These are phyloP conservation scores for Ustilago nuda DNA, from an alignment of 1,284 basidiomycete species.

Conservation along the genomic window DNA sequence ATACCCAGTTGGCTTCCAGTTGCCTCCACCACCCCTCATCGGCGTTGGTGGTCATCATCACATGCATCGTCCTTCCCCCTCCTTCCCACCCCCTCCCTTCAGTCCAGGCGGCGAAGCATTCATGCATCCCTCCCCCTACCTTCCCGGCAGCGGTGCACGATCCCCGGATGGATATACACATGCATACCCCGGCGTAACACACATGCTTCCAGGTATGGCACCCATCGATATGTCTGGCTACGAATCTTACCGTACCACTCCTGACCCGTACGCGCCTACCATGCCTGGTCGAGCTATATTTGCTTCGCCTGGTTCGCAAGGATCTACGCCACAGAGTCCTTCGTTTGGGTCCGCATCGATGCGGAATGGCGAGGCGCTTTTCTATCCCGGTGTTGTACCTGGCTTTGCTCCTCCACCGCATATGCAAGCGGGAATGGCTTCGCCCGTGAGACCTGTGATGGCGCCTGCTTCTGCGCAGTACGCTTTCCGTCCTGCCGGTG, in stretches of 20 bases:
- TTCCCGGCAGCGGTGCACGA: slow-evolving; percentile 34
- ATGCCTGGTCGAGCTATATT: slow-evolving; percentile 51
- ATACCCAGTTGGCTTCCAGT: slow-evolving; percentile 21
- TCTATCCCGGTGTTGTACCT: slow-evolving; percentile 35
- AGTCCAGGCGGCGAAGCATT: slow-evolving; percentile 37
- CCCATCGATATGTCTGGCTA: slow-evolving; percentile 55
- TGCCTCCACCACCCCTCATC: slow-evolving; percentile 21
- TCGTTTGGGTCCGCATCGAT: slow-evolving; percentile 41
- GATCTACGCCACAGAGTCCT: slow-evolving; percentile 48
- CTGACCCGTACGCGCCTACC: slow-evolving; percentile 55
- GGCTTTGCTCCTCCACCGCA: slow-evolving; percentile 27
- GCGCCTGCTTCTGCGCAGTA: slow-evolving; percentile 34
- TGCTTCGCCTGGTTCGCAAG: slow-evolving; percentile 46
- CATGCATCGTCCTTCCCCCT: slow-evolving; percentile 33
- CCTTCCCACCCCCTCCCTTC: slow-evolving; percentile 39
- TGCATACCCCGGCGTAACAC: slow-evolving; percentile 25
- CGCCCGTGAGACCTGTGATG: slow-evolving; percentile 27
- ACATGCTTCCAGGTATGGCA: slow-evolving; percentile 39
- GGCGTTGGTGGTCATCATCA: slow-evolving; percentile 27
- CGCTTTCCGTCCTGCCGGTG: slow-evolving; percentile 18
- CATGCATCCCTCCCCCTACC: slow-evolving; percentile 38
- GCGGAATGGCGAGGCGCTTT: slow-evolving; percentile 42
- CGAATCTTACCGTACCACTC: slow-evolving; percentile 57
- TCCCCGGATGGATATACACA: slow-evolving; percentile 45
- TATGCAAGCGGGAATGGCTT: slow-evolving; percentile 29